These are phyloP conservation scores for Hypomontagnella submonticulosa DNA, from an alignment of 495 filamentous ascomycete species.

Conservation along the genomic window DNA sequence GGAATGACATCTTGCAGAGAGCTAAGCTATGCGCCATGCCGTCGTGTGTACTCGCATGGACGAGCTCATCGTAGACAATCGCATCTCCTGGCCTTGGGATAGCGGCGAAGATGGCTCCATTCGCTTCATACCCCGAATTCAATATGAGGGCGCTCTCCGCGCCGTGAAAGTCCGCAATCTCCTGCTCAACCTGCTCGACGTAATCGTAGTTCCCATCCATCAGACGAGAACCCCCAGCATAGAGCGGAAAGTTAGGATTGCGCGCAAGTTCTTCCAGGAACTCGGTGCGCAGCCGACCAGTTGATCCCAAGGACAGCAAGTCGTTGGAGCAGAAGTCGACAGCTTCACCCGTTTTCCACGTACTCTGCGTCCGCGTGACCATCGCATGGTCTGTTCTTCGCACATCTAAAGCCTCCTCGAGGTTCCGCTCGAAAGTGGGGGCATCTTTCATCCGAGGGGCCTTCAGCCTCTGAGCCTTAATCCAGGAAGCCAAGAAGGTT, in stretches of 20 bases:
- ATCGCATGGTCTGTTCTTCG: slow-evolving; percentile 34
- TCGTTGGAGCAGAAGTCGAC: slow-evolving; percentile 61
- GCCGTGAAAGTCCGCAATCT: slow-evolving; percentile 69
- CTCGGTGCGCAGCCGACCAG: slow-evolving; percentile 36
- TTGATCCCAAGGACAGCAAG: slow-evolving; percentile 53
- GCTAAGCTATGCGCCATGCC: slow-evolving; percentile 69
- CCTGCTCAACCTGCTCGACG: slow-evolving; percentile 65
- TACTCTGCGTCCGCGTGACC: slow-evolving; percentile 21
- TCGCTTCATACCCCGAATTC: slow-evolving; percentile 72
- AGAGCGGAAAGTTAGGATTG: slow-evolving; percentile 41
- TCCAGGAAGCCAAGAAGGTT: slow-evolving; percentile 26
- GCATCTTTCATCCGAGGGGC: slow-evolving; percentile 42
- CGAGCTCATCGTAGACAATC: slow-evolving; percentile 71
- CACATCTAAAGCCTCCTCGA: slow-evolving; percentile 48
- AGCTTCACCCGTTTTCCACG: slow-evolving; percentile 31
- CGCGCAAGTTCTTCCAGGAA: slow-evolving; percentile 53
- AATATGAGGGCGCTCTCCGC: slow-evolving; percentile 65
- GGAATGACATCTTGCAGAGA: slow-evolving; percentile 56
- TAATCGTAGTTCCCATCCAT: slow-evolving; percentile 69
- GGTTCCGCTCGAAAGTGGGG: slow-evolving; percentile 47
- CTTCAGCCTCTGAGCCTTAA: slow-evolving; percentile 31
- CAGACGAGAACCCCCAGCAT: slow-evolving; percentile 55
- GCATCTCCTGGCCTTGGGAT: slow-evolving; percentile 71
- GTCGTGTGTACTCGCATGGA: slow-evolving; percentile 73
- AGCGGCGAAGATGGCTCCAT: slow-evolving; percentile 64